Percentiles rank a stretch among this genome's conserved stretches.
These are phyloP conservation scores for Triglochin maritima DNA, from an alignment of 106 monocot genomes.

Conservation along the genomic window DNA sequence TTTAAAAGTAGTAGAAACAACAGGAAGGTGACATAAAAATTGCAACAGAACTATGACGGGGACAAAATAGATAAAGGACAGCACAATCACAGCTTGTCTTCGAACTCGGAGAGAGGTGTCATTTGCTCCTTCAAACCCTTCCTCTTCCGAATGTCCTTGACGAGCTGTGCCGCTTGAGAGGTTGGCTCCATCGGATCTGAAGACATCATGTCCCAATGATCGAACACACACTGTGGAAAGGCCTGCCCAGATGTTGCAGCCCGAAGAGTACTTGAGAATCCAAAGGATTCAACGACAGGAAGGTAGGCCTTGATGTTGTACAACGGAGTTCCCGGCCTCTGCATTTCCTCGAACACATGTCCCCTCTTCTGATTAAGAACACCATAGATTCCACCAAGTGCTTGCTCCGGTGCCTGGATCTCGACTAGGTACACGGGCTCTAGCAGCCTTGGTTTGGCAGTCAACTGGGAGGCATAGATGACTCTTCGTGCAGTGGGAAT, in stretches of 20 bases:
- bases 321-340: conserved; percentile 36
- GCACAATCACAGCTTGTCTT: conserved; percentile 29
- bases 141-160: conserved; percentile 30
- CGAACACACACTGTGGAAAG: conserved; percentile 38
- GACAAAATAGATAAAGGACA: not conserved
- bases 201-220: conserved; percentile 44
- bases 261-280: conserved; percentile 28
- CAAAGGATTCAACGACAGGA: conserved; percentile 37
- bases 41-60: too few species aligned
- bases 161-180: conserved; percentile 12
- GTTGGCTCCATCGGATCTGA: conserved; percentile 29
- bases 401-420: conserved; percentile 41
- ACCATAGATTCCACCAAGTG: conserved; percentile 34
- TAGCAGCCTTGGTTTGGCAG: conserved; percentile 31
- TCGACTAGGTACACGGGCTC: conserved; percentile 41
- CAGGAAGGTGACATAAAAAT: too few species aligned
- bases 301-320: conserved; percentile 48
- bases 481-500: conserved; percentile 35
- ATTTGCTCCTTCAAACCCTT: conserved; percentile 41
- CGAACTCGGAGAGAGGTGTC: conserved; percentile 35
- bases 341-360: conserved; percentile 38
- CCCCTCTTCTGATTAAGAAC: conserved; percentile 43
- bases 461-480: conserved; percentile 34
- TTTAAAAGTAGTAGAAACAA: too few species aligned
- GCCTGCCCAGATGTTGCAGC: conserved; percentile 40